Percentiles rank a stretch among this genome's conserved stretches.
Evolutionary conservation across 2,329 filamentous ascomycete species (phyloP).

Genomic region (Pochonia chlamydosporia): DNA sequence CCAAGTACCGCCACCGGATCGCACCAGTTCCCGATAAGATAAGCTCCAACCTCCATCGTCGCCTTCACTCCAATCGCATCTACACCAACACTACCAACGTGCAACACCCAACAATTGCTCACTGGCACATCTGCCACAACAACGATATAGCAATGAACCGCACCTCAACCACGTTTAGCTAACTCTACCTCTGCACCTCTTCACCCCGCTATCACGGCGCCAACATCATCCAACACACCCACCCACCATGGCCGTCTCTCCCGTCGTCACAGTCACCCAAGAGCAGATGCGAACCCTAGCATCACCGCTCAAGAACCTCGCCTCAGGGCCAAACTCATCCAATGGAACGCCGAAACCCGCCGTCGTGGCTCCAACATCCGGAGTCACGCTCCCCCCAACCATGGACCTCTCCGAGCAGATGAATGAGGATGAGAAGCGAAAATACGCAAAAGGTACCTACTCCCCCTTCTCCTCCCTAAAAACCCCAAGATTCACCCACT

Average conservation of each 20-base stretch:
- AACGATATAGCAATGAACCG: too few species aligned
- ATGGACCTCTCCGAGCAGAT: slow-evolving; percentile 70
- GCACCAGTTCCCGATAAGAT: too few species aligned
- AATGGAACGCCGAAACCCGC: slow-evolving; percentile 39
- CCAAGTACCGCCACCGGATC: too few species aligned
- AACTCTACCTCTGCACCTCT: too few species aligned
- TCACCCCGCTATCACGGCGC: too few species aligned
- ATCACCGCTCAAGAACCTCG: slow-evolving; percentile 38
- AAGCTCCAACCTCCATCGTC: too few species aligned
- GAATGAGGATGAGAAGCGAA: slow-evolving; percentile 75
- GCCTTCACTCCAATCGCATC: too few species aligned
- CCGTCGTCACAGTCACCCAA: slow-evolving; percentile 31
- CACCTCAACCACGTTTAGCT: too few species aligned
- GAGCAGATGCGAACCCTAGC: slow-evolving; percentile 27
- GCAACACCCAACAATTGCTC: too few species aligned
- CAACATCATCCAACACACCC: slow-evolving; percentile 1
- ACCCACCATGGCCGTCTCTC: slow-evolving; percentile 40
- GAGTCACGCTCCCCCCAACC: slow-evolving; percentile 27
- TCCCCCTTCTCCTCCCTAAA: not conserved
- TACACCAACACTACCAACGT: too few species aligned
- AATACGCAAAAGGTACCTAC: slow-evolving; percentile 75
- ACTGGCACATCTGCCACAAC: too few species aligned
- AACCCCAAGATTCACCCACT: not conserved
- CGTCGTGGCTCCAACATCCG: slow-evolving; percentile 20
- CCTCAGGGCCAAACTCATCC: slow-evolving; percentile 33